These are phyloP conservation scores for Kwoniella pini DNA, from an alignment of 768 basidiomycete species.

Conservation along the genomic window DNA sequence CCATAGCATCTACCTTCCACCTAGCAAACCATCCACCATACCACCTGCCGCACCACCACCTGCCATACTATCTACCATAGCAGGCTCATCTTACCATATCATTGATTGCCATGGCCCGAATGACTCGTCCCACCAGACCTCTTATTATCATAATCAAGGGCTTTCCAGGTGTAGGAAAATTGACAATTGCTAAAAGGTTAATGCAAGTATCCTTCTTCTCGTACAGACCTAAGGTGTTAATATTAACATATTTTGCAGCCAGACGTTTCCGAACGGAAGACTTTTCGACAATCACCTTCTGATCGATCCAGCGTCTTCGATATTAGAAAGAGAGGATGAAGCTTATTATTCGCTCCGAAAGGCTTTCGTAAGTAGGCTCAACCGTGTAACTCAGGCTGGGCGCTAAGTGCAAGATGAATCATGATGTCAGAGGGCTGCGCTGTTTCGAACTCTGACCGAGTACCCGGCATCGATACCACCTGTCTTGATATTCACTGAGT, in stretches of 20 bases:
- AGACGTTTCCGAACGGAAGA: constrained; percentile 10
- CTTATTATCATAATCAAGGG: constrained; percentile 16
- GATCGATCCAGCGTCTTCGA: constrained; percentile 20
- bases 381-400: too few relatives aligned
- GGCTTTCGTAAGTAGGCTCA: constrained; percentile 28
- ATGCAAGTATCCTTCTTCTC: neutral
- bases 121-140: too few relatives aligned
- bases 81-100: too few relatives aligned
- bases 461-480: neutral
- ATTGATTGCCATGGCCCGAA: too few relatives aligned
- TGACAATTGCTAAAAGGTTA: constrained; percentile 8
- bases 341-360: constrained; percentile 17
- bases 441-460: neutral
- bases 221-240: neutral
- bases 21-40: too few relatives aligned
- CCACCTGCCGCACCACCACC: too few relatives aligned
- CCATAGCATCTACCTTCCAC: too few relatives aligned
- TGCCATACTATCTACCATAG: too few relatives aligned
- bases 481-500: constrained; percentile 25
- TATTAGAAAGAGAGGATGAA: constrained; percentile 13
- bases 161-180: constrained; percentile 26
- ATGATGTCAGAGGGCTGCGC: neutral
- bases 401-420: too few relatives aligned
- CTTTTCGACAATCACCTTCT: constrained; percentile 26
- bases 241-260: constrained; percentile 1